Evolutionary conservation across 2,329 filamentous ascomycete genomes (phyloP).

Genomic region (Thelonectria rubi): DNA sequence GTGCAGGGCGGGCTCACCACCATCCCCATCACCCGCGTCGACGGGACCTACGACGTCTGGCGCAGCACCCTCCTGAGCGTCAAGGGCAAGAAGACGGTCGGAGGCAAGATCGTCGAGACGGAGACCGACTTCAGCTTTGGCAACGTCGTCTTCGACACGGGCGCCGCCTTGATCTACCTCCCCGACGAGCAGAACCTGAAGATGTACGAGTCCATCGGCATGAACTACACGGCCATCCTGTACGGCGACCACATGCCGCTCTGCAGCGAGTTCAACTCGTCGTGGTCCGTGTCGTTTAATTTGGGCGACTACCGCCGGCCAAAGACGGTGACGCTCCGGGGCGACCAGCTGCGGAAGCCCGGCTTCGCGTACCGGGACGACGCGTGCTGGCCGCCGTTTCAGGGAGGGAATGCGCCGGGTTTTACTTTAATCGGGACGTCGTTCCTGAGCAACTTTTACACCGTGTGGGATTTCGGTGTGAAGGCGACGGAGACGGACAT

Average conservation of each 20-base stretch:
- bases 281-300: slow-evolving; percentile 46
- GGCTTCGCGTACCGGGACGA: slow-evolving; percentile 47
- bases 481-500: slow-evolving; percentile 14
- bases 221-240: slow-evolving; percentile 47
- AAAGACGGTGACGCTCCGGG: slow-evolving; percentile 44
- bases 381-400: slow-evolving; percentile 50
- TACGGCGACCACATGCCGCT: slow-evolving; percentile 42
- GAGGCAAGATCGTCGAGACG: slow-evolving; percentile 28
- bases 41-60: slow-evolving; percentile 46
- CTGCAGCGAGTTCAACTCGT: slow-evolving; percentile 49
- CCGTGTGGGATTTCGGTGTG: slow-evolving; percentile 47
- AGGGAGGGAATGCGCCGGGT: slow-evolving; percentile 34
- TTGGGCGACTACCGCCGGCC: slow-evolving; percentile 35
- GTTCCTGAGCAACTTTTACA: slow-evolving; percentile 47
- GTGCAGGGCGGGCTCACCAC: slow-evolving; percentile 38
- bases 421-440: slow-evolving; percentile 47
- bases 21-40: slow-evolving; percentile 32
- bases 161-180: slow-evolving; percentile 42
- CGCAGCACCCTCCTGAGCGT: slow-evolving; percentile 33
- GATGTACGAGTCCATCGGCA: slow-evolving; percentile 48
- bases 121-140: slow-evolving; percentile 21
- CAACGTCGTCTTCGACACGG: slow-evolving; percentile 48
- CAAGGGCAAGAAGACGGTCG: slow-evolving; percentile 24
- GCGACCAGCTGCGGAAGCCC: slow-evolving; percentile 44
- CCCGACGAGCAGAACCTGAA: slow-evolving; percentile 37